Percentiles rank a stretch among this genome's conserved stretches.
Evolutionary conservation across 148 eudicot species (phyloP).

Genomic region (Cornus controversa): DNA sequence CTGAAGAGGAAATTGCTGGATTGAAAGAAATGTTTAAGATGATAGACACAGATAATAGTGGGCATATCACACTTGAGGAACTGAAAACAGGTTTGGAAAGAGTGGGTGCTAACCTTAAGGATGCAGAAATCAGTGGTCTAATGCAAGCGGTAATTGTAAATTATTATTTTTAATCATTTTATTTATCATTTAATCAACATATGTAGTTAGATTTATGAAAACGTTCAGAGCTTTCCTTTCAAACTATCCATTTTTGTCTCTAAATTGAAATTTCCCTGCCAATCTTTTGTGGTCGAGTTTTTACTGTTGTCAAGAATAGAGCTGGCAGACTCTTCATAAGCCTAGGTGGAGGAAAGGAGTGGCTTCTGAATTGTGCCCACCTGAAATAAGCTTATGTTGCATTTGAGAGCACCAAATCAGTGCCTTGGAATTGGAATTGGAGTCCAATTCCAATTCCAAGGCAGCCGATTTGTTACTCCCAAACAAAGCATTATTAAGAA

Average conservation of each 20-base stretch:
- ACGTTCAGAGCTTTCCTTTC: not conserved
- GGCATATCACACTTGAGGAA: slow-evolving; percentile 75
- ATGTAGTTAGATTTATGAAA: not conserved
- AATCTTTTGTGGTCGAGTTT: not conserved
- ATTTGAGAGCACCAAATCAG: too few species aligned
- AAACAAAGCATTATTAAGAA: not conserved
- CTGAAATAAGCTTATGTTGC: not conserved
- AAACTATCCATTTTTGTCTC: not conserved
- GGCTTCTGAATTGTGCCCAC: not conserved
- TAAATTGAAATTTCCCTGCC: not conserved
- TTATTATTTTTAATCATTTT: not conserved
- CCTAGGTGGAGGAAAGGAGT: not conserved
- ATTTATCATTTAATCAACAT: not conserved
- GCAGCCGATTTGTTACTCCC: too few species aligned
- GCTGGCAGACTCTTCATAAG: not conserved
- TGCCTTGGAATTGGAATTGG: too few species aligned
- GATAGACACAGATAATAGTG: slow-evolving; percentile 75
- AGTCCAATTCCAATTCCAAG: too few species aligned
- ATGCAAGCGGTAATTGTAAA: slow-evolving; percentile 67
- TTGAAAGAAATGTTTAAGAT: slow-evolving; percentile 73
- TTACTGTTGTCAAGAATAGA: not conserved
- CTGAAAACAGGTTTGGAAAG: slow-evolving; percentile 64
- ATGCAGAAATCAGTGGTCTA: slow-evolving; percentile 53
- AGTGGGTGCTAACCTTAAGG: slow-evolving; percentile 70
- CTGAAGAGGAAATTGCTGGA: slow-evolving; percentile 84